These are phyloP conservation scores for Darksidea phi DNA, from an alignment of 495 filamentous ascomycete species.

Conservation along the genomic window DNA sequence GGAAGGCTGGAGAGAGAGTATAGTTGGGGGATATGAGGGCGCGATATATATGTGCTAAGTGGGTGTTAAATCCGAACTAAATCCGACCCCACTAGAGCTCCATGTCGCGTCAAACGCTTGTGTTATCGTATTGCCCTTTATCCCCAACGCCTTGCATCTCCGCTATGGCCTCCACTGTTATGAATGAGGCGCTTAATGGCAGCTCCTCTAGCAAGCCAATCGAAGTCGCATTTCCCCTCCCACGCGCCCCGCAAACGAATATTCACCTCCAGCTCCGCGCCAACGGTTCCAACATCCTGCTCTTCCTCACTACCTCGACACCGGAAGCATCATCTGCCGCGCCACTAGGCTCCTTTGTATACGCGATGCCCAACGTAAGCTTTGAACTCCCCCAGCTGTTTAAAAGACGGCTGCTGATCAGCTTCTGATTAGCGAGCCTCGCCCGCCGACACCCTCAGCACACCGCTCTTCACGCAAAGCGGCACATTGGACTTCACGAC, in stretches of 20 bases:
- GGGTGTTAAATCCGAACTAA: slow-evolving; percentile 19
- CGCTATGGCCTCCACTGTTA: slow-evolving; percentile 20
- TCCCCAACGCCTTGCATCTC: background rate
- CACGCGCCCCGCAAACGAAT: slow-evolving; percentile 70
- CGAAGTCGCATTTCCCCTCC: slow-evolving; percentile 76
- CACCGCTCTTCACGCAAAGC: slow-evolving; percentile 71
- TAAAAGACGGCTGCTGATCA: slow-evolving; percentile 9
- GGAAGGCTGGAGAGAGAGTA: too few relatives aligned
- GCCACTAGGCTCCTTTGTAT: slow-evolving; percentile 79
- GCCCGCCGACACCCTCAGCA: slow-evolving; percentile 65
- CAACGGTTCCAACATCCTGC: slow-evolving; percentile 61
- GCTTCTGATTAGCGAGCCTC: slow-evolving; percentile 48
- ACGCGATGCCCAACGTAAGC: slow-evolving; percentile 84
- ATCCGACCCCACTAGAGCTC: background rate
- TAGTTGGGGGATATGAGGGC: too few relatives aligned
- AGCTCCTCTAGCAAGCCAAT: slow-evolving; percentile 46
- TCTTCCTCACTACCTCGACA: slow-evolving; percentile 74
- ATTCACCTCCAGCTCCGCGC: slow-evolving; percentile 77
- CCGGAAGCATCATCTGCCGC: slow-evolving; percentile 50
- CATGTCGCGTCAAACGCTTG: too few relatives aligned
- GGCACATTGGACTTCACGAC: slow-evolving; percentile 81
- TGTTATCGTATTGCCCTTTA: background rate
- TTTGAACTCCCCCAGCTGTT: background rate
- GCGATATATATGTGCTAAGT: background rate
- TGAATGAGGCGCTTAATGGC: background rate